Base-by-base conservation (phyloP, 331 rosid genomes). In the Dryas integrifolia region DNA sequence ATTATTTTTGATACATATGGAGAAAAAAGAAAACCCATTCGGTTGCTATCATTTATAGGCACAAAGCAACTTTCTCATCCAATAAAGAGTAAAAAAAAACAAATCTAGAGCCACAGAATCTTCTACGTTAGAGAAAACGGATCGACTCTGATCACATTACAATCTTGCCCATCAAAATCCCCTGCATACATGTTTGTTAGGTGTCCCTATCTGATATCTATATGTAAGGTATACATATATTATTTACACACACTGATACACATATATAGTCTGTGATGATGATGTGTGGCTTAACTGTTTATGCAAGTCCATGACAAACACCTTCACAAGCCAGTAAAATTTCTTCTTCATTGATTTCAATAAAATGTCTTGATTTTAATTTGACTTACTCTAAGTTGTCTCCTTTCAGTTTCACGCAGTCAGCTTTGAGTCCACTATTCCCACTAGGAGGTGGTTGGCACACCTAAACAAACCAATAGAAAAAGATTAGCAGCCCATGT, bases 381-480 rank as follows among this genome's bases (percentile, higher is more conserved):
- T 4, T 14, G 24, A 14, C 75, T 57, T 58, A 57, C 75, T 21
- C 57, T 24, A 70, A 56, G 56, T 70, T 13, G 10, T 44, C 9
- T 48, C 57, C 66, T 44, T 70, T 65, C 66, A 70, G 44, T 44
- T 70, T 65, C 66, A 70, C 24, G 15, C 49, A 35, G 45, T 70
- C 75, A 35, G 75, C 75, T 55, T 43, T 57, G 56, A 70, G 65
- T 44, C 66, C 75, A 26, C 75, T 57, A 39, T 70, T 44, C 56
- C 75, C 75, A 43, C 26, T 56, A 43, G 75, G 66, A 70, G 75
- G 53, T 24, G 75, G 66, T 43, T 57, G 75, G 56, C 75, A 70
- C 57, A 57, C 66, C 75, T 70, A 26, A 41, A 18, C 61, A 41
- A 69, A 6, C 43, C 18, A 50, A 5, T 2, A 24, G 9, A 44